These are phyloP conservation scores for Annulohypoxylon maeteangense DNA, from an alignment of 495 filamentous ascomycete species.

Conservation along the genomic window DNA sequence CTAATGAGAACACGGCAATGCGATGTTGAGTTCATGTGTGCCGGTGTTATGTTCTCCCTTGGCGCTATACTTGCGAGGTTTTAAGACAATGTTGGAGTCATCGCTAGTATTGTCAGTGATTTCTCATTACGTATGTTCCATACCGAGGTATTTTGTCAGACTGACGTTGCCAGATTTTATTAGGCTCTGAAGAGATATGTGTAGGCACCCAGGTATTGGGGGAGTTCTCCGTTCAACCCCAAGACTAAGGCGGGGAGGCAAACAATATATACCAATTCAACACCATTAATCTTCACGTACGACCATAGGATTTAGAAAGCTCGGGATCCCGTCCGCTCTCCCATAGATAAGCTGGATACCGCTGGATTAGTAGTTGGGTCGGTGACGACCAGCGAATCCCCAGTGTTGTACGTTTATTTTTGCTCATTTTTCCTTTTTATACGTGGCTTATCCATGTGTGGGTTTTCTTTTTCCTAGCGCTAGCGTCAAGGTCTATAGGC, in stretches of 20 bases:
- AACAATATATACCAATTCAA: neutral
- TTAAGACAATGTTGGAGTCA: neutral
- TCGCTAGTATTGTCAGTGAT: neutral
- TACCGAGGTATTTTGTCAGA: neutral
- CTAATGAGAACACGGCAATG: neutral
- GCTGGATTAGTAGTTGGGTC: slow-evolving; percentile 61
- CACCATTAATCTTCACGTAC: slow-evolving; percentile 43
- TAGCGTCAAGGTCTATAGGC: too few species aligned
- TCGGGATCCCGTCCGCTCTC: slow-evolving; percentile 64
- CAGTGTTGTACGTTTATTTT: slow-evolving; percentile 56
- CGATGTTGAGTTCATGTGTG: neutral
- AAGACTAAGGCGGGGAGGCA: neutral
- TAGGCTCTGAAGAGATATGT: too few species aligned
- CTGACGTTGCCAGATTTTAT: neutral
- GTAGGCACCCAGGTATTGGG: too few species aligned
- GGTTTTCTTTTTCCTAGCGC: too few species aligned
- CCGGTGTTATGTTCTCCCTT: neutral
- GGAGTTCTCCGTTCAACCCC: neutral
- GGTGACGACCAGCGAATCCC: slow-evolving; percentile 63
- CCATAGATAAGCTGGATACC: slow-evolving; percentile 55
- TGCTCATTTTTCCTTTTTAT: neutral
- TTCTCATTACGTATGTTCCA: neutral
- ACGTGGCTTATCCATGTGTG: too few species aligned
- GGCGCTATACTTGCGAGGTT: neutral
- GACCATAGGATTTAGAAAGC: slow-evolving; percentile 58